Conservation (phyloP, 1,284 basidiomycete genomes). For the Cutaneotrichosporon sp. region DNA sequence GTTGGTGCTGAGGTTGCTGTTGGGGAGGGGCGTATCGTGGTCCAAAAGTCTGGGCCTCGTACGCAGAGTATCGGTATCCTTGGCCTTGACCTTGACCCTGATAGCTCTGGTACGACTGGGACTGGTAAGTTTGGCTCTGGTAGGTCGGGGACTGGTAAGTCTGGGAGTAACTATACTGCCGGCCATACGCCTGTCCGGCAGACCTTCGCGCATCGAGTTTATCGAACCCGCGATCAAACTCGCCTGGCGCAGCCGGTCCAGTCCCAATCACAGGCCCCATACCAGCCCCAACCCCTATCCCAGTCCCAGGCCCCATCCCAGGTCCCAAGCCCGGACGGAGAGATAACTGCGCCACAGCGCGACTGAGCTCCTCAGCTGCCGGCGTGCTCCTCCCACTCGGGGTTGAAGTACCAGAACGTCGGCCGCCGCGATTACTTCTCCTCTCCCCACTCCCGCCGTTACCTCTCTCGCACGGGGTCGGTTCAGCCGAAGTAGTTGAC, state of each 20-base stretch:
- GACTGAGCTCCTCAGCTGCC: slow-evolving; percentile 16
- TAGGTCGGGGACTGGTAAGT: not conserved
- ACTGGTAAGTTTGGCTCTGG: not conserved
- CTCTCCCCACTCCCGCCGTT: not conserved
- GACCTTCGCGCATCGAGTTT: slow-evolving; percentile 3
- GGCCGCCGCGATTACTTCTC: slow-evolving; percentile 4
- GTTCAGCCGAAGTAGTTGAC: not conserved
- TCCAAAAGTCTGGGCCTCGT: not conserved
- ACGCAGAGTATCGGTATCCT: not conserved
- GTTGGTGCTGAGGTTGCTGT: no score
- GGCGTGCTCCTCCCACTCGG: slow-evolving; percentile 9
- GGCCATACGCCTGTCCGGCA: not conserved
- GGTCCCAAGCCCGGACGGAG: not conserved
- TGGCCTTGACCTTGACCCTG: not conserved
- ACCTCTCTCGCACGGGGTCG: not conserved
- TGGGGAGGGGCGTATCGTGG: not conserved
- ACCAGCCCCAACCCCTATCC: not conserved
- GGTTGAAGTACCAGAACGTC: slow-evolving; percentile 4
- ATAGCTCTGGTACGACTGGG: not conserved
- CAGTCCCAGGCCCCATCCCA: not conserved
- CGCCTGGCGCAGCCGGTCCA: not conserved
- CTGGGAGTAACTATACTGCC: not conserved
- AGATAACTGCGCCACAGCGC: slow-evolving; percentile 16
- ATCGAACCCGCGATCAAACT: slow-evolving; percentile 1
- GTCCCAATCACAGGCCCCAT: not conserved